Base-by-base conservation (phyloP, 1,284 basidiomycete genomes). In the Ceratobasidium sp. region DNA sequence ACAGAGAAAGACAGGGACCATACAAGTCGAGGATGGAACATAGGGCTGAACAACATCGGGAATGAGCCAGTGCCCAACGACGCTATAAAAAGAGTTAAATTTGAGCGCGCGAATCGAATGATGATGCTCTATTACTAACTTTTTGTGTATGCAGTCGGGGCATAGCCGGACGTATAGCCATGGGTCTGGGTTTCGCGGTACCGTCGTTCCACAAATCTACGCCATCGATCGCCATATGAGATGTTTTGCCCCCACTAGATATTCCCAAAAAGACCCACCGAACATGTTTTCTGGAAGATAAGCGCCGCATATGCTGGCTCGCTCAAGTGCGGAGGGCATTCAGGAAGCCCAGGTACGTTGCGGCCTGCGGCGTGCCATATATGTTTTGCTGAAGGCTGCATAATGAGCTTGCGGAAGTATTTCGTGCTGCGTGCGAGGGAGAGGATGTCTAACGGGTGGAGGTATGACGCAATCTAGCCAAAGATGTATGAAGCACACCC, bases 341-440 rank as follows among this genome's bases (percentile, higher is more conserved):
- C 18, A 4, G 63, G 63, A 3, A 66, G 63, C 14, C 35, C 44
- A 14, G 63, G 63, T 11, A 66, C 38, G 35, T 66, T 66, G n/a
- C 50, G 63, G 32, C 43, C 49, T 26, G 63, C 49, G 9, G 49
- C 49, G 9, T 35, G 47, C 63, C 63, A 66, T 23, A 66, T 64
- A 21, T 66, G 47, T 13, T 50, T 26, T 1, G 63, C 30, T 8
- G 63, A 66, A 16, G 14, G 50, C 16, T 28, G 49, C 63, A 66
- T 54, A 21, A 66, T 21, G 2, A 66, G 49, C 2, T 38, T 26
- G n/a, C 63, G 63, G 35, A 66, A 66, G n/a, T 54, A 52, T 30
- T 66, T 66, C 18, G 49, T 66, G 13, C 49, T 66, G 14, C 63
- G 63, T 23, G 63, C 63, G 23, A 66, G 47, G 3, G 38, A 54